A percentile compares a stretch with the other conserved stretches of the same genome.
Conservation (phyloP, 2,329 filamentous ascomycete species). For the Aspergillus nomiae region DNA sequence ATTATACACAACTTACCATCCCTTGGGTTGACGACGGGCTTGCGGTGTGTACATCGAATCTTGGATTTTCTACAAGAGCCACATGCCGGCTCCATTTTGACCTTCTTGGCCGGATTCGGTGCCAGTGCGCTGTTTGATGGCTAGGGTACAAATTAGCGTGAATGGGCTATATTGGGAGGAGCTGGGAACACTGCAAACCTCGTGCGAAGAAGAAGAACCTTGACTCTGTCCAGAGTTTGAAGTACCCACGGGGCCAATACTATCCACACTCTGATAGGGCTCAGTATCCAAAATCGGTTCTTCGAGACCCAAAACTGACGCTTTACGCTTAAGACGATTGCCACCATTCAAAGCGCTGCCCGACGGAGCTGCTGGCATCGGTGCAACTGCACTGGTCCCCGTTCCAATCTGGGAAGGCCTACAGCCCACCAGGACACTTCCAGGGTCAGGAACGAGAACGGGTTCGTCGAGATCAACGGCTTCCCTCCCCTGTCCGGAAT, state of each 20-base stretch:
- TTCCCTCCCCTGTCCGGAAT: not conserved
- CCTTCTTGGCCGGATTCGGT: slow-evolving; percentile 2
- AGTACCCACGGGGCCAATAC: not conserved
- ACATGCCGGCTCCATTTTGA: slow-evolving; percentile 20
- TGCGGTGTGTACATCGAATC: slow-evolving; percentile 29
- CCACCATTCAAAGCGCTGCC: not conserved
- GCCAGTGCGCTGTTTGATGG: not conserved
- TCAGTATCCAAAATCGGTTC: not conserved
- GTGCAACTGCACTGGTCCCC: not conserved
- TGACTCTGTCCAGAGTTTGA: not conserved
- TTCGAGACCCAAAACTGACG: not conserved
- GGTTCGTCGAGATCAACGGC: not conserved
- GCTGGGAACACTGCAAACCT: not conserved
- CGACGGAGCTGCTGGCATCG: not conserved
- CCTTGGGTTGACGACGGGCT: not conserved
- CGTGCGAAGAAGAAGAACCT: not conserved
- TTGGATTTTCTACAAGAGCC: slow-evolving; percentile 26
- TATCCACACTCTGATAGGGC: not conserved
- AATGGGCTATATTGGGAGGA: not conserved
- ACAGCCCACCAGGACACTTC: too few species aligned
- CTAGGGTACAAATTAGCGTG: not conserved
- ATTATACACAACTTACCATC: not conserved
- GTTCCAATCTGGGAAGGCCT: not conserved
- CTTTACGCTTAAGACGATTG: not conserved
- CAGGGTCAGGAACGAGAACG: not conserved